Base-by-base conservation (phyloP, 768 basidiomycete species). In the Saitozyma sp. region DNA sequence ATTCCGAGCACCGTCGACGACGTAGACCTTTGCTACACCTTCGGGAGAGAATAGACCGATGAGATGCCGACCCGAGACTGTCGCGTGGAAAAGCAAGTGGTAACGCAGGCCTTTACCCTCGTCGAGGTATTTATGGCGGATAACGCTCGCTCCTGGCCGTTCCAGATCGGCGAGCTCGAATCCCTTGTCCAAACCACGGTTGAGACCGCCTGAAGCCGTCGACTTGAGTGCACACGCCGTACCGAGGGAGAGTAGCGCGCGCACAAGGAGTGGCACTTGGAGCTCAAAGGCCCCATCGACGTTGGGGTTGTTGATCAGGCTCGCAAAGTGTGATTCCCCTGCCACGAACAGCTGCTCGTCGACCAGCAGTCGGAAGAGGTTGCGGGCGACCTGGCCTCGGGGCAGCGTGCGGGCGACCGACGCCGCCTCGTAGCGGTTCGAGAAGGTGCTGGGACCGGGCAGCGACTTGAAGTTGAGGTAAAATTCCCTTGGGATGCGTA, bases 211-310 rank as follows among this genome's bases (percentile, higher is more conserved):
- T 11, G 78, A 66, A 8, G 84, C 84, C 10, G 82, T 79, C 65
- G 88, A 86, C 46, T 85, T 86, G 38, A 88, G 82, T 0, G 83
- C 81, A 75, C 94, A 97, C 1, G 88, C 86, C 67, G 89, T 91
- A 3, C 96, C 96, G 29, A 98, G 82, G 59, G 84, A 87, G 16
- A 98, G 81, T 29, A 98, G 75, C 6, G 87, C 91, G 41, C 95
- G 89, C 59, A 90, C 84, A 52, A 88, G 81, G 16, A 95, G 84
- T 8, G 96, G 91, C 14, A 97, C 84, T 84, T 98, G 93, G 17
- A 88, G 83, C 80, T 99, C 96, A 71, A 88, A 99, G 4, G 96
- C 89, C 0, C 92, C 92, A 69, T 97, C 92, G 9, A 97, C 91
- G 73, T 90, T 92, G 0, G 94, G 91, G 71, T 94, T 90, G 73